Conservation (phyloP, 768 basidiomycete genomes). For the Cystofilobasidium capitatum region DNA sequence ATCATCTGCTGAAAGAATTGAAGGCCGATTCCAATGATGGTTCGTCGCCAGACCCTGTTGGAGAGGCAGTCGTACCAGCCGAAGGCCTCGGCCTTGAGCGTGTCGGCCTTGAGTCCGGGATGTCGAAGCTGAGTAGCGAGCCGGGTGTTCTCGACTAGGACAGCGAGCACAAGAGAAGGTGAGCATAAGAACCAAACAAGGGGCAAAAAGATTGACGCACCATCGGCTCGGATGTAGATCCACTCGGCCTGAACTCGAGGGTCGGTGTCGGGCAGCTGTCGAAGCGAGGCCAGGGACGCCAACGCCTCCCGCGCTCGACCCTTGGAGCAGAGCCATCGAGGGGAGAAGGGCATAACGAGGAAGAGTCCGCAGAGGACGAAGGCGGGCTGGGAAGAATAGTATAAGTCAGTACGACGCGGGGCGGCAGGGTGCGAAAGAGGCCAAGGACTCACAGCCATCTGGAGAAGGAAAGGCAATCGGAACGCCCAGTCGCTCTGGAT, state of each 20-base stretch:
- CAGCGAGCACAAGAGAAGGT: neutral
- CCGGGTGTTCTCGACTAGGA: slow-evolving; percentile 5
- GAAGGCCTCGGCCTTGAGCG: slow-evolving; percentile 15
- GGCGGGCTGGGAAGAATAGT: too few species aligned
- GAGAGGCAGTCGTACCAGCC: slow-evolving; percentile 18
- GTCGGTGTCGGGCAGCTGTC: slow-evolving; percentile 14
- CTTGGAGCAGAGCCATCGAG: slow-evolving; percentile 28
- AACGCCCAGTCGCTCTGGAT: slow-evolving; percentile 9
- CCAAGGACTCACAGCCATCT: neutral
- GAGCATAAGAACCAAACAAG: too few species aligned
- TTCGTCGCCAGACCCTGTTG: slow-evolving; percentile 12
- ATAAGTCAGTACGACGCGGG: neutral
- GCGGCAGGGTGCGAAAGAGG: neutral
- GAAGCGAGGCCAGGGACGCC: slow-evolving; percentile 26
- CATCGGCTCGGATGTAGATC: slow-evolving; percentile 25
- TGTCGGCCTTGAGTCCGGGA: slow-evolving; percentile 3
- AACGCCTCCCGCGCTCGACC: slow-evolving; percentile 29
- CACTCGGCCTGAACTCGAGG: slow-evolving; percentile 28
- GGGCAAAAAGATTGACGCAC: too few species aligned
- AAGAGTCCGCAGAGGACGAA: neutral
- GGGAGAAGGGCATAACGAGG: neutral
- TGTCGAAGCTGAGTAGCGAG: slow-evolving; percentile 16
- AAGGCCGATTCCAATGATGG: slow-evolving; percentile 12
- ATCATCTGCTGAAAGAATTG: slow-evolving; percentile 28
- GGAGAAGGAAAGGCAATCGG: slow-evolving; percentile 3